Conservation (phyloP, 768 basidiomycete genomes). For the Pleurotus djamor region DNA sequence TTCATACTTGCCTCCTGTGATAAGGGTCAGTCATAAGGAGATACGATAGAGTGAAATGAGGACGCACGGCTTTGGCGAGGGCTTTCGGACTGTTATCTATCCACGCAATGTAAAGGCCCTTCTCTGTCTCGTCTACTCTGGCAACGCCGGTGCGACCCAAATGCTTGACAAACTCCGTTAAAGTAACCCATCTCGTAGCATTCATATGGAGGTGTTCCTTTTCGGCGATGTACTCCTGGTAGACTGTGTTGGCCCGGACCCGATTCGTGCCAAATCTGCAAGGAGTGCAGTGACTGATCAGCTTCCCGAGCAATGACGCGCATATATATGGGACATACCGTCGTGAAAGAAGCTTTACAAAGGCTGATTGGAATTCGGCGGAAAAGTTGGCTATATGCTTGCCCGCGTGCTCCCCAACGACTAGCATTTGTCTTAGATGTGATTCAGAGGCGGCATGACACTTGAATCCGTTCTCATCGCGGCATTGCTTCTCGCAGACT, state of each 20-base stretch:
- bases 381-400: conserved; percentile 92
- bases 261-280: conserved; percentile 89
- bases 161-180: conserved; percentile 93
- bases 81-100: conserved; percentile 96
- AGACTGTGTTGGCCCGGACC: conserved; percentile 91
- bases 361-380: conserved; percentile 84
- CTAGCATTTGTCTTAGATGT: conserved; percentile 95
- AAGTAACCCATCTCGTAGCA: conserved; percentile 94
- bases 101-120: conserved; percentile 98
- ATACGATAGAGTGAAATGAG: neutral
- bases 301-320: neutral
- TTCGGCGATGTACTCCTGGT: conserved; percentile 97
- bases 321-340: conserved; percentile 43
- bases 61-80: conserved; percentile 78
- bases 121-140: conserved; percentile 96
- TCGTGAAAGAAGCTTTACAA: conserved; percentile 86
- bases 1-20: conserved; percentile 79
- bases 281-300: neutral
- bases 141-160: conserved; percentile 84
- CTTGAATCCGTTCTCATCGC: conserved; percentile 99
- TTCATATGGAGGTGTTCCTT: conserved; percentile 98
- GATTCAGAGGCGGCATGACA: conserved; percentile 87
- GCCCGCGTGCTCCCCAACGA: conserved; percentile 93
- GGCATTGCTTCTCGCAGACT: conserved; percentile 98
- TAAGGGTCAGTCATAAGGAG: conserved; percentile 7